These are phyloP conservation scores for Flaveria linearis DNA, from an alignment of 129 eudicot genomes.

Conservation along the genomic window DNA sequence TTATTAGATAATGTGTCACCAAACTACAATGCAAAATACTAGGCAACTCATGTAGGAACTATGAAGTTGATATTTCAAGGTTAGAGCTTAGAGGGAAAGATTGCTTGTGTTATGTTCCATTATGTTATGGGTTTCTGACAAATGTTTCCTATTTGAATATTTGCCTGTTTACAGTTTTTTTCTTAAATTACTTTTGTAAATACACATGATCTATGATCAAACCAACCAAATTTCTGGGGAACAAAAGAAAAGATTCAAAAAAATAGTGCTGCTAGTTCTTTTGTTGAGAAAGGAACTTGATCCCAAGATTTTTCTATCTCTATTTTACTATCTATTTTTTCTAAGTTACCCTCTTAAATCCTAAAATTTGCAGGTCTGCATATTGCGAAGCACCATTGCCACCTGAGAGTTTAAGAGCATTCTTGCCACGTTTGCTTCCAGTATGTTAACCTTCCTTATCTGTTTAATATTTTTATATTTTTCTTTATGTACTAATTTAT, in stretches of 20 bases:
- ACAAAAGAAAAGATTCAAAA: not conserved
- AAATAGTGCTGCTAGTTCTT: not conserved
- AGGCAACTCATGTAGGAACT: not conserved
- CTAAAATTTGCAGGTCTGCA: constrained; percentile 64
- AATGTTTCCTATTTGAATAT: not conserved
- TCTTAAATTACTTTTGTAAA: not conserved
- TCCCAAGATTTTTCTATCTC: not conserved
- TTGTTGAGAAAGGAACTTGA: constrained; percentile 14
- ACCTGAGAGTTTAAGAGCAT: constrained; percentile 77
- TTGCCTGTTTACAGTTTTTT: not conserved
- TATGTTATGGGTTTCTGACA: not conserved
- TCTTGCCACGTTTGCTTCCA: constrained; percentile 84
- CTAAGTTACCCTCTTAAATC: not conserved
- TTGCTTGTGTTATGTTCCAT: not conserved
- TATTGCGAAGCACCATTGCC: constrained; percentile 93
- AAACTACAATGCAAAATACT: not conserved
- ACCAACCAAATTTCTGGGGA: not conserved
- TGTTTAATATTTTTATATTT: not conserved
- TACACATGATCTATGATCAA: not conserved
- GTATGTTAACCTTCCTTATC: constrained; percentile 42
- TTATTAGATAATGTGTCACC: not conserved
- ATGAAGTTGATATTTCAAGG: not conserved
- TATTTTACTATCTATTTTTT: not conserved
- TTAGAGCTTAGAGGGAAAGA: not conserved
- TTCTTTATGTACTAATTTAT: not conserved